Base-by-base conservation (phyloP, 495 filamentous ascomycete genomes). In the Penicillium dipodomyicola region DNA sequence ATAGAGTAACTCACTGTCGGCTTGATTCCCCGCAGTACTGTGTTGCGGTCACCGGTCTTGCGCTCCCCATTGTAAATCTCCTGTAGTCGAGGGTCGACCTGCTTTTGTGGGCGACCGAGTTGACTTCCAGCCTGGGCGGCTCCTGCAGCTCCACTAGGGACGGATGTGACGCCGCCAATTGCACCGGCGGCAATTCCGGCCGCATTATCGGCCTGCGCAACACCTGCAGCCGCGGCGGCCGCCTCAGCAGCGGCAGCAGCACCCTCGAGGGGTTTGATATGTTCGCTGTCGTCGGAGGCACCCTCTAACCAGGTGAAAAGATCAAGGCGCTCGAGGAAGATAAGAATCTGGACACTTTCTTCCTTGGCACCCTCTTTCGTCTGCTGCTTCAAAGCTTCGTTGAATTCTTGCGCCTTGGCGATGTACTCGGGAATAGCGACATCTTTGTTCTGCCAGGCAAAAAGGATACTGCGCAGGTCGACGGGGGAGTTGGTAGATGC, bases 381-480 rank as follows among this genome's bases (percentile, higher is more conserved):
- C 49, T 80, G 79, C 52, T 77, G 75, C 29, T 80, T 79, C 30
- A 97, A 80, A 60, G 90, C 85, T 39, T 91, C 88, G 59, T 93
- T 96, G 35, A 97, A 79, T 57, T 84, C 77, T 67, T 89, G 83
- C 20, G 89, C 89, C 7, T 86, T 85, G 44, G 86, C 82, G 71
- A 97, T 92, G 78, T 97, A 97, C 56, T 92, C 90, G 9, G 87
- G 86, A 65, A 96, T 91, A 37, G 87, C 82, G 56, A 84, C 82
- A 77, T 97, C 92, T 69, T 90, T 90, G 69, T 96, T 93, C 67
- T 87, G 80, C 88, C 90, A 99, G 49, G 91, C 89, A 59, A 97
- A 95, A 74, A 90, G 96, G 75, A 97, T 91, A 72, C 86, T 90
- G 70, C 94, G 91, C 39, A 99, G 82, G 69, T 96, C 89, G 59